Percentiles rank a stretch among this genome's conserved stretches.
These are phyloP conservation scores for Calycina herbarum DNA, from an alignment of 2,329 filamentous ascomycete genomes.

Conservation along the genomic window DNA sequence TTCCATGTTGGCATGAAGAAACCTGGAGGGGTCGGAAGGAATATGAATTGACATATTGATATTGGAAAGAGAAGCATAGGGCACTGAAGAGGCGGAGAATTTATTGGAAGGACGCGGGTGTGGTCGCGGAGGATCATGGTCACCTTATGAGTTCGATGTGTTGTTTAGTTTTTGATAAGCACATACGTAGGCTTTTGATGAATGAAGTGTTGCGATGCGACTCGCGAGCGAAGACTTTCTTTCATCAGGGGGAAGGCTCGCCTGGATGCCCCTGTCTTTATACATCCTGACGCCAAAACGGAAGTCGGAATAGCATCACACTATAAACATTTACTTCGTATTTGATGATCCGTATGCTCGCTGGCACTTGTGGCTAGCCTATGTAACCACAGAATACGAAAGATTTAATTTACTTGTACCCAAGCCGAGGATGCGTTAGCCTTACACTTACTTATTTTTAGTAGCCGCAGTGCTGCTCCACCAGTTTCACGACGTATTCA, in stretches of 20 bases:
- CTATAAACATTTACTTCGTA: too few species aligned
- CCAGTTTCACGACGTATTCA: too few species aligned
- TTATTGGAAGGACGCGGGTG: constrained; percentile 6
- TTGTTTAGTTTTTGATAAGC: not conserved
- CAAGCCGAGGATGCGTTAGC: not conserved
- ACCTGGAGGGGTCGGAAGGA: not conserved
- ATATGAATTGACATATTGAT: not conserved
- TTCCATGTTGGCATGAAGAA: not conserved
- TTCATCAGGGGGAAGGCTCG: too few species aligned
- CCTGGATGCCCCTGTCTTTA: too few species aligned
- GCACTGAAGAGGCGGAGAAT: not conserved
- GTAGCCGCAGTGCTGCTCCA: not conserved
- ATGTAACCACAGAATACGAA: too few species aligned
- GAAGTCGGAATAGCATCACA: too few species aligned
- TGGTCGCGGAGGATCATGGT: not conserved
- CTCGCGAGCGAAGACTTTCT: too few species aligned
- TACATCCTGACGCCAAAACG: too few species aligned
- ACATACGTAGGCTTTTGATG: too few species aligned
- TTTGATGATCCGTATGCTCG: too few species aligned
- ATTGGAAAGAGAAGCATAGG: not conserved
- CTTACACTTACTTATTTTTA: not conserved
- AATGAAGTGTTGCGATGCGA: not conserved
- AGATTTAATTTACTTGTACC: too few species aligned
- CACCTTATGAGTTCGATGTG: not conserved
- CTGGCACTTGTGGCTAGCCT: too few species aligned